Evolutionary conservation across 805 yeast species (phyloP).

Genomic region (Ascoidea rubescens): DNA sequence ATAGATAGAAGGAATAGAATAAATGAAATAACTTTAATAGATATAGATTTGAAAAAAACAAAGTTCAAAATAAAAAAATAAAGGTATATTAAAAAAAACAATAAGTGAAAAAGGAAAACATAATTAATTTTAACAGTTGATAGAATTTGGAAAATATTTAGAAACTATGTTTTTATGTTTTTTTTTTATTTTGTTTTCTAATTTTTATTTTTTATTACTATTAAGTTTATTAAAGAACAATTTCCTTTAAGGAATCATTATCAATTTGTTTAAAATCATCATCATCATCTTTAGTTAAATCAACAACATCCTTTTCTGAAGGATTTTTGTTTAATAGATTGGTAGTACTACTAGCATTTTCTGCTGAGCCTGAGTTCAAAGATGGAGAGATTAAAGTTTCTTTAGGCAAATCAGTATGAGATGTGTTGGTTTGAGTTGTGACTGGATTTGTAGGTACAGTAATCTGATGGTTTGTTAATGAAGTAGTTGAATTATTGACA

Average conservation of each 20-base stretch:
- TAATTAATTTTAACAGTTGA: neutral
- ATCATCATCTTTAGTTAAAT: neutral
- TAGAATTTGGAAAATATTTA: too few species aligned
- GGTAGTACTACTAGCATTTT: neutral
- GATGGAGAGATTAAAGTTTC: slow-evolving; percentile 10
- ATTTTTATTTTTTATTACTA: too few species aligned
- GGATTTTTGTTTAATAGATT: neutral
- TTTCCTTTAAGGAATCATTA: neutral
- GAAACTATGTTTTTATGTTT: too few species aligned
- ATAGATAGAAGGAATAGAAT: neutral
- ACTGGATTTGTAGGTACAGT: neutral
- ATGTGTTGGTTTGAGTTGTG: neutral
- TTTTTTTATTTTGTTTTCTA: too few species aligned
- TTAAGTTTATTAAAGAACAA: neutral
- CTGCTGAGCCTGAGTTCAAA: neutral
- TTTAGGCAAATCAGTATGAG: slow-evolving; percentile 5
- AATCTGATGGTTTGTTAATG: neutral
- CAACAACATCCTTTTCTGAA: neutral
- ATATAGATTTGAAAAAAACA: too few species aligned
- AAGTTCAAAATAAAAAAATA: too few species aligned
- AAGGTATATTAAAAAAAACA: neutral
- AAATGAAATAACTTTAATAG: too few species aligned
- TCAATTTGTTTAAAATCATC: neutral
- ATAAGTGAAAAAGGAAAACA: neutral
- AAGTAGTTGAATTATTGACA: neutral